Base-by-base conservation (phyloP, 805 yeast species). In the Candida nitratophila region DNA sequence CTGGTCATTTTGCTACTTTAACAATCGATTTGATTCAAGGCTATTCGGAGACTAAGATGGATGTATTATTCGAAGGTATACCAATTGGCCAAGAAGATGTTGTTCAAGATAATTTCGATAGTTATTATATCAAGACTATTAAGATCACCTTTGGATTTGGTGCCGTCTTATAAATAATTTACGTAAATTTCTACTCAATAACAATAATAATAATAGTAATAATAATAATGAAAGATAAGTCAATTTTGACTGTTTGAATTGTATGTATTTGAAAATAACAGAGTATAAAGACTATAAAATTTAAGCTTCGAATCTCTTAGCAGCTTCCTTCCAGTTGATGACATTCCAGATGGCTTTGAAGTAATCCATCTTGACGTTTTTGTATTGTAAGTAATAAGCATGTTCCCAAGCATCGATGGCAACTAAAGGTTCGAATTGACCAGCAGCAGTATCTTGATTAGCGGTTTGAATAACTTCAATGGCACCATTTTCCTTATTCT, bases 341-440 rank as follows among this genome's bases (percentile, higher is more conserved):
- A 88, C 96, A 59, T 85, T 83, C 96, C 96, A 88, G 68, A 88
- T 85, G 50, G 95, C 91, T 68, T 85, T 81, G 79, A 89, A 88
- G 72, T 89, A 88, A 61, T 88, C 96, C 38, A 66, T 95, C 75
- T 89, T 88, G 62, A 83, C 89, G 71, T 88, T 88, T 71, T 86
- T 83, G 74, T 88, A 88, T 68, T 88, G 96, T 67, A 89, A 74
- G 76, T 88, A 88, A 75, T 88, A 88, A 44, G 96, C 96, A 61
- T 88, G 96, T 69, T 88, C 96, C 96, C 96, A 88, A 48, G 96
- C 95, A 57, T 88, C 96, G 61, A 88, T 85, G 44, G 96, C 96
- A 45, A 89, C 75, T 57, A 89, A 68, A 38, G 96, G 95, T 39
- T 76, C 70, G 63, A 78, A 73, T 10, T 77, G 63, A 40, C 86